A percentile compares a stretch with the other conserved stretches of the same genome.
Evolutionary conservation across 2,329 filamentous ascomycete species (phyloP).

Genomic region (Ascocoryne sarcoides): DNA sequence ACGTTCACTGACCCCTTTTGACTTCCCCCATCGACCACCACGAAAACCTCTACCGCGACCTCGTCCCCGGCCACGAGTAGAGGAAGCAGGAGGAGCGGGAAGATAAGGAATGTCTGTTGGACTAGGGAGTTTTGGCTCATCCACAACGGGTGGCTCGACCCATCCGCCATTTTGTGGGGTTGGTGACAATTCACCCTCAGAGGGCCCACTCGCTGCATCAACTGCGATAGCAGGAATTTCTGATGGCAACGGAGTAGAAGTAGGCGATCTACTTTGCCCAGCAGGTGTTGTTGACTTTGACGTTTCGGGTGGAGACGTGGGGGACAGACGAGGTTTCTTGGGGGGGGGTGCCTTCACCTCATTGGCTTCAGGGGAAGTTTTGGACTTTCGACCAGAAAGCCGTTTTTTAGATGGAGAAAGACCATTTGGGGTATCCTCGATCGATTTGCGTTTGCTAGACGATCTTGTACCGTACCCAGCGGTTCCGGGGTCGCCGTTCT

Average conservation of each 20-base stretch:
- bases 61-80: constrained; percentile 18
- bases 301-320: not conserved
- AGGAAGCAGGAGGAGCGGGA: not conserved
- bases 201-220: not conserved
- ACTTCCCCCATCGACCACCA: constrained; percentile 1
- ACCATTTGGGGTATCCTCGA: not conserved
- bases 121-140: not conserved
- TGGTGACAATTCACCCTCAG: not conserved
- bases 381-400: not conserved
- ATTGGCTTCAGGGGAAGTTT: not conserved
- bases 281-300: not conserved
- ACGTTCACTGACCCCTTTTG: not conserved
- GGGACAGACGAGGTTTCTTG: not conserved
- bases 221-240: not conserved
- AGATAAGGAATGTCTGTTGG: not conserved
- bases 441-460: not conserved
- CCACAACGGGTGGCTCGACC: not conserved
- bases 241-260: not conserved
- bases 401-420: not conserved
- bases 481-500: not conserved
- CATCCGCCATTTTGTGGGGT: not conserved
- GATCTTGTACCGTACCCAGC: not conserved
- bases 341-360: not conserved
- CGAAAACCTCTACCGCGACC: constrained; percentile 14
- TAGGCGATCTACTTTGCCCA: not conserved